Base-by-base conservation (phyloP, 106 monocot genomes). In the Phalaenopsis equestris region DNA sequence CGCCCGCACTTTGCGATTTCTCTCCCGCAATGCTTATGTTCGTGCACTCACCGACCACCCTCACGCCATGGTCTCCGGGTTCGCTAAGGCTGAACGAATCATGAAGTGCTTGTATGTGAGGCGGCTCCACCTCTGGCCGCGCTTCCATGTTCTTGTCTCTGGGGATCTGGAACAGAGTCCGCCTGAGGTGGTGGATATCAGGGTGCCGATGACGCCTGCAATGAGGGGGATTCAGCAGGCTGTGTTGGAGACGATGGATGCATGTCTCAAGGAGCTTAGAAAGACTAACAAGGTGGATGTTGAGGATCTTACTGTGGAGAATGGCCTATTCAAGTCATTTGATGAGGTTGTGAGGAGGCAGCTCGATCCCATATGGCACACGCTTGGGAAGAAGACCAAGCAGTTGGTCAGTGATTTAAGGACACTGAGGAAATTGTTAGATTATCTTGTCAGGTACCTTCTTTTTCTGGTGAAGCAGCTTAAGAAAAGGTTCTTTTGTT, bases 311-410 rank as follows among this genome's bases (percentile, higher is more conserved):
- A 99, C 99, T 0, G 88, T 95, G 24, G 95, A 95, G 87, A 99
- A 91, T 77, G 99, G 99, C 11, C 80, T 99, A 56, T 99, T 99
- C 83, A 99, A 99, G 87, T 99, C 95, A 18, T 99, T 99, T 21
- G 99, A 99, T 85, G 95, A 99, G 83, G 95, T 99, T 55, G 93
- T 99, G 30, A 82, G 99, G 77, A 78, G 91, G 79, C 95, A 99
- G 86, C 95, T 99, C 0, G 99, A 99, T 80, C 99, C 99, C 7
- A 95, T 99, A 39, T 99, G 99, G 99, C 99, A 99, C 73, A 91
- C 88, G 3, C 57, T 99, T 17, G 95, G 99, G 42, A 99, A 82
- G 88, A 99, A 99, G 83, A 95, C 99, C 6, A 92, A 95, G 81
- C 99, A 95, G 86, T 91, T 99, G 45, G 99, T 99, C 18, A 84